Evolutionary conservation across 2,329 filamentous ascomycete genomes (phyloP), one percentile per base, ranked within the genome.

Genomic region (Macrophomina phaseolina): DNA sequence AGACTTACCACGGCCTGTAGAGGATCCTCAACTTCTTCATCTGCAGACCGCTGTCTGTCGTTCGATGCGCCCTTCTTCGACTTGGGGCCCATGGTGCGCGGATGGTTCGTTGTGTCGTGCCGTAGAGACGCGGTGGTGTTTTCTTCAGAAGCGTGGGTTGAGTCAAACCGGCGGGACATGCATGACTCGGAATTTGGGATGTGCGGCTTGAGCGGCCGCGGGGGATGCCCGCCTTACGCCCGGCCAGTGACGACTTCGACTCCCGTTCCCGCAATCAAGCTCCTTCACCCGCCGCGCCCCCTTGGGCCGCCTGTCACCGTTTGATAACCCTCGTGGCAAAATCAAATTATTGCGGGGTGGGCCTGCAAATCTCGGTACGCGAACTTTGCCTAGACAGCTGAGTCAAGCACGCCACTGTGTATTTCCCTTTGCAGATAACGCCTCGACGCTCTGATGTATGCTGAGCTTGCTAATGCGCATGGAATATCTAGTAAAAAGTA

Each of bases 21-120:
- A 16, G 86, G 84, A 69, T 89, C 86, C 70, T 89, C 86, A 67
- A 85, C 83, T 75, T 87, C 84, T 69, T 89, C 87, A 48, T 88
- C 83, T 63, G 61, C 66, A 48, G 74, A 73, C 64, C 81, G 74
- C 53, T 65, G 62, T 63, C 56, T 78, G 65, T 80, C 76, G 28
- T 69, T 72, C 46, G 69, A 72, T 16, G 70, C 69, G 62, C 75
- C 77, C 70, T 82, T 84, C 68, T 81, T 81, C 55, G 75, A 75
- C 72, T 84, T 85, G 2, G 83, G 82, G 42, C 82, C 76, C 83
- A 85, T 85, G 36, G 64, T 68, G 28, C 32, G 64, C 38, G 58
- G 16, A 23, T 23, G 42, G 58, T 48, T 28, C 30, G 56, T 30
- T 32, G 58, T 36, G 32, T 30, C 30, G 30, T 30, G 58, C 32